Evolutionary conservation across 805 yeast species (phyloP), one percentile per base, ranked within the genome.

Genomic region (Metschnikowia matae): DNA sequence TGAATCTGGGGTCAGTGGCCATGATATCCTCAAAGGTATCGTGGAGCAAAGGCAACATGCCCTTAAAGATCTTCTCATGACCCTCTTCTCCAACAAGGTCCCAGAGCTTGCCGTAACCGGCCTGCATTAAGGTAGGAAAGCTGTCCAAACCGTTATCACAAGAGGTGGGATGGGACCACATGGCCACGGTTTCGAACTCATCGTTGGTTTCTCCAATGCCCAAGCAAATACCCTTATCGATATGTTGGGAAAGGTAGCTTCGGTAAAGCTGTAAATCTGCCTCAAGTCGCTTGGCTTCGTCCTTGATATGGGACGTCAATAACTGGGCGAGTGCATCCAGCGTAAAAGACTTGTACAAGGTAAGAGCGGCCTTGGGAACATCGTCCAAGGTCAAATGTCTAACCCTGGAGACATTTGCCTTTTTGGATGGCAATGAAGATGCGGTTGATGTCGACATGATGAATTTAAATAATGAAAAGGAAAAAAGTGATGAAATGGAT

Each of bases 91-190:
- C 81, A 36, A 75, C 66, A 50, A 73, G 55, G 65, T 80, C 73
- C 64, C 82, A 81, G 34, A 80, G 67, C 58, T 71, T 67, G 29
- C 75, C 77, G 64, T 75, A 80, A 5, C 84, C 84, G 7, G 83
- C 68, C 54, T 77, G 71, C 67, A 79, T 71, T 54, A 81, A 62
- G 20, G 76, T 77, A 38, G 72, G 54, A 59, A 74, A 77, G 44
- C 74, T 67, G 46, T 79, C 81, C 42, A 78, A 60, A 2, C 77
- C 76, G 8, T 67, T 71, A 6, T 60, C 63, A 4, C 57, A 59
- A 8, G 75, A 70, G 11, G 69, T 73, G 4, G 84, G 84, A 29
- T 66, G 67, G 11, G 80, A 67, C 83, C 83, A 81, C 21, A 79
- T 61, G 5, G 81, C 76, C 32, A 80, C 84, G 6, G 83, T 75